Conservation (phyloP, 2,329 filamentous ascomycete genomes). For the Cordyceps farinosa region DNA sequence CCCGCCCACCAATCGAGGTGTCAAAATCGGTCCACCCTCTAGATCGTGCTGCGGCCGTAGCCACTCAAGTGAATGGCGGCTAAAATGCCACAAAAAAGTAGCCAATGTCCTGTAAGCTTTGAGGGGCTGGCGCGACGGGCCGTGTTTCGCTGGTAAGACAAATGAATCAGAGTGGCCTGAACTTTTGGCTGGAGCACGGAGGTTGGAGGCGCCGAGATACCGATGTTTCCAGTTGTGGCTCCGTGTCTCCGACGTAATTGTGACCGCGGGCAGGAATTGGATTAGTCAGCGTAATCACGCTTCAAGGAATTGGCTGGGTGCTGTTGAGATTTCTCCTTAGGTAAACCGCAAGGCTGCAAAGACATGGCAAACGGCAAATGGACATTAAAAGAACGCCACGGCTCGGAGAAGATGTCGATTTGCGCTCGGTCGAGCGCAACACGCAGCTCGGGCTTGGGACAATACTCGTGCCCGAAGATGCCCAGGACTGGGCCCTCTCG, state of each 20-base stretch:
- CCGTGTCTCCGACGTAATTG: not conserved
- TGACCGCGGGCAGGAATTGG: too few relatives aligned
- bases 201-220: constrained; percentile 12
- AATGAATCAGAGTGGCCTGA: not conserved
- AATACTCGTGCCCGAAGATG: not conserved
- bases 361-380: not conserved
- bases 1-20: not conserved
- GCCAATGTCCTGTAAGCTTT: not conserved
- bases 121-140: not conserved
- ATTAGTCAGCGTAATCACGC: not conserved
- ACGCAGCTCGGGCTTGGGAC: not conserved
- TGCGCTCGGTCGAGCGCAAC: not conserved
- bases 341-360: not conserved
- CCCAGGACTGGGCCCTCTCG: not conserved
- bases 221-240: not conserved
- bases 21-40: not conserved
- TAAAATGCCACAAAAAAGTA: not conserved
- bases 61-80: not conserved
- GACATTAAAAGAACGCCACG: not conserved
- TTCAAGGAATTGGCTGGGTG: not conserved
- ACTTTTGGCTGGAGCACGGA: constrained; percentile 7
- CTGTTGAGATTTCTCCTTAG: not conserved
- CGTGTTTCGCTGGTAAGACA: not conserved
- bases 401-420: not conserved
- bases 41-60: not conserved